Evolutionary conservation across 768 basidiomycete genomes (phyloP).

Genomic region (Xerocomellus dryophilus): DNA sequence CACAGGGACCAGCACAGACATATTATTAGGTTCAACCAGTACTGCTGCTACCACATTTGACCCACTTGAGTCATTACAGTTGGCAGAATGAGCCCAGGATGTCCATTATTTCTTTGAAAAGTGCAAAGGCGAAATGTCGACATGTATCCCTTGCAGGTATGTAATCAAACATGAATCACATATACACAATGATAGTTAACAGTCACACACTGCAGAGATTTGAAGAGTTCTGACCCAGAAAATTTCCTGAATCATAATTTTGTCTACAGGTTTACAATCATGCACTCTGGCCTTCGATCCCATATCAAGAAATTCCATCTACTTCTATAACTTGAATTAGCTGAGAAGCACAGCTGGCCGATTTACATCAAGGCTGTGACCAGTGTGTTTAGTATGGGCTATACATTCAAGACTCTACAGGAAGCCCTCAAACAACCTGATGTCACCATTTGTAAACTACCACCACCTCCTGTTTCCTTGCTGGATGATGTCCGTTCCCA

Average conservation of each 20-base stretch:
- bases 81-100: too few species aligned
- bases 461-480: background rate
- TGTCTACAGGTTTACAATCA: background rate
- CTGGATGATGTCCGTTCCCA: background rate
- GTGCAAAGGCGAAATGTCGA: too few species aligned
- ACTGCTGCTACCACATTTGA: too few species aligned
- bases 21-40: too few species aligned
- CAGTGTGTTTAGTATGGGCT: background rate
- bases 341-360: background rate
- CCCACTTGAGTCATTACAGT: too few species aligned
- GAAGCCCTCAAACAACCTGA: background rate
- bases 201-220: too few species aligned
- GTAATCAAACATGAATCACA: too few species aligned
- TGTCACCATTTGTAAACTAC: background rate
- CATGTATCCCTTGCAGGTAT: too few species aligned
- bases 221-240: background rate
- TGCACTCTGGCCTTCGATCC: background rate
- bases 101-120: too few species aligned
- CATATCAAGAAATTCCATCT: background rate
- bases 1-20: too few species aligned
- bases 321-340: background rate
- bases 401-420: too few species aligned
- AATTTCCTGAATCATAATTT: background rate
- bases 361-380: background rate
- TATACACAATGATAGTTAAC: too few species aligned